Conservation (phyloP, 2,329 filamentous ascomycete species). For the Rhytidhysteron rufulum region DNA sequence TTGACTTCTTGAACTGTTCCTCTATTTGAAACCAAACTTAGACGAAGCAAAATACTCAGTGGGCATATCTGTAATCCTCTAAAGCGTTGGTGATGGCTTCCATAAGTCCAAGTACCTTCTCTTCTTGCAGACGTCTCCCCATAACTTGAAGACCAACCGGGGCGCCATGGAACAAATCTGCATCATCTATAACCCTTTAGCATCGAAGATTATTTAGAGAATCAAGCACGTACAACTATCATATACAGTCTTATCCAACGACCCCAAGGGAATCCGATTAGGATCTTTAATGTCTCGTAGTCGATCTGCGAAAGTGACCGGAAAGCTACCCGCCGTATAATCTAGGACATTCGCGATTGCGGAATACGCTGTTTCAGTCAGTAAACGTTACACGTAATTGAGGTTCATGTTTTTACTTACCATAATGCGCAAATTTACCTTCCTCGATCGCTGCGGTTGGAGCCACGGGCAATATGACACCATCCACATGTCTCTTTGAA, state of each 20-base stretch:
- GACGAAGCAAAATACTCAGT: too few species aligned
- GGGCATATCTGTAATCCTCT: background rate
- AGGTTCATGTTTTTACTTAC: constrained; percentile 10
- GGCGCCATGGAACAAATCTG: constrained; percentile 12
- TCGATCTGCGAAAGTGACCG: constrained; percentile 4
- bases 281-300: too few species aligned
- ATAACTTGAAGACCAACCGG: constrained; percentile 21
- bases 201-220: too few species aligned
- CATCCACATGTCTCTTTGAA: constrained; percentile 11
- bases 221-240: too few species aligned
- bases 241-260: too few species aligned
- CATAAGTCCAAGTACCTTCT: constrained; percentile 16
- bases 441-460: constrained; percentile 8
- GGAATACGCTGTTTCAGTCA: constrained; percentile 3
- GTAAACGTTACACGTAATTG: constrained; percentile 6
- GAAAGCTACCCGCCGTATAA: constrained; percentile 1
- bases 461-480: constrained; percentile 15
- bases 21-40: too few species aligned
- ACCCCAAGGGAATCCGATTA: too few species aligned
- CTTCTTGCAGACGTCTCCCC: constrained; percentile 18
- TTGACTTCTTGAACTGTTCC: too few species aligned
- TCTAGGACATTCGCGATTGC: constrained; percentile 1
- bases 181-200: constrained; percentile 5
- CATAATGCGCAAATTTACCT: constrained; percentile 11
- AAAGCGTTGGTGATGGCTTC: background rate